These are phyloP conservation scores for Pestalotiopsis sp. DNA, from an alignment of 2,329 filamentous ascomycete species.

Conservation along the genomic window DNA sequence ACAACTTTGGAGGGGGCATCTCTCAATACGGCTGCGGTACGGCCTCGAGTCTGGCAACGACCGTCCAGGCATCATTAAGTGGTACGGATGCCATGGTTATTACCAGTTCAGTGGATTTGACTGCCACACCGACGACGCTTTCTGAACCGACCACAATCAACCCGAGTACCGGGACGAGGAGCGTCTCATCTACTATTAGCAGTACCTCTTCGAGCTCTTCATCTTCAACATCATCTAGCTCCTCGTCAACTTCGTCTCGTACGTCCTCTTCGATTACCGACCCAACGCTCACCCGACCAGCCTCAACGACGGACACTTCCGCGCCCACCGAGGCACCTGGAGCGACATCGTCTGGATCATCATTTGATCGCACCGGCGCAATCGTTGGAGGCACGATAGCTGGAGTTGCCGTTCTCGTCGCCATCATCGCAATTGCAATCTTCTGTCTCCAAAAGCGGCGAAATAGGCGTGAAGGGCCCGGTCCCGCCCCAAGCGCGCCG, in stretches of 20 bases:
- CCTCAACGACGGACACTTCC: slow-evolving; percentile 11
- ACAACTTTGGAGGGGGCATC: slow-evolving; percentile 56
- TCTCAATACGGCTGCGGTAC: slow-evolving; percentile 61
- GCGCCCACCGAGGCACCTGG: slow-evolving; percentile 11
- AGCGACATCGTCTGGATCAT: slow-evolving; percentile 18
- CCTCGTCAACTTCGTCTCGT: slow-evolving; percentile 16
- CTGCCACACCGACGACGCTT: slow-evolving; percentile 39
- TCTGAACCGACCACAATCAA: slow-evolving; percentile 45
- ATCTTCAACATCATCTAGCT: slow-evolving; percentile 16
- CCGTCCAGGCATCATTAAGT: slow-evolving; percentile 48
- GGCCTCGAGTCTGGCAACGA: slow-evolving; percentile 49
- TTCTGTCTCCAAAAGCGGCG: slow-evolving; percentile 48
- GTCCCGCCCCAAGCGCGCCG: slow-evolving; percentile 31
- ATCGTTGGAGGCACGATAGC: slow-evolving; percentile 58
- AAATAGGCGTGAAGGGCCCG: slow-evolving; percentile 44
- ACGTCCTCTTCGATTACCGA: slow-evolving; percentile 4
- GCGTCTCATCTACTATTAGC: slow-evolving; percentile 20
- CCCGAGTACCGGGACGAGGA: slow-evolving; percentile 24
- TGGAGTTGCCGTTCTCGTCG: slow-evolving; percentile 49
- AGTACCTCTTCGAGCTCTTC: slow-evolving; percentile 19
- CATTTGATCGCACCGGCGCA: slow-evolving; percentile 44
- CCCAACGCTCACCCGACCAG: slow-evolving; percentile 8
- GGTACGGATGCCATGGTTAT: slow-evolving; percentile 43
- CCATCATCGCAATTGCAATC: slow-evolving; percentile 43
- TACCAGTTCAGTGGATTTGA: slow-evolving; percentile 43